Evolutionary conservation across 768 basidiomycete genomes (phyloP), one percentile per base, ranked within the genome.

Genomic region (Russula virescens): DNA sequence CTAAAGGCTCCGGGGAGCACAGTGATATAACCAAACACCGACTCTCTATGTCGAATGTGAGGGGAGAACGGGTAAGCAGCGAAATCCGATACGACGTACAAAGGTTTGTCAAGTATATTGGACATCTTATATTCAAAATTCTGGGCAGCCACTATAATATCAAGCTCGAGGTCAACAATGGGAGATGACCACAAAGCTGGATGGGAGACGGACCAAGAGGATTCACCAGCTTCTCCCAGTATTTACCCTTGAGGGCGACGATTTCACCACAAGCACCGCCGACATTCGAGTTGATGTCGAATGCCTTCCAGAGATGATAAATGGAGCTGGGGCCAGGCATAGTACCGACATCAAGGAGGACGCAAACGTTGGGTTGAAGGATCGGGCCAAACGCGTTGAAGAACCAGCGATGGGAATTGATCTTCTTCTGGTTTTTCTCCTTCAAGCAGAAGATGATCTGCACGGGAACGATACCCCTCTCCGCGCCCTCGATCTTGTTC

Each of bases 261-360:
- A 96, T 95, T 77, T 96, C 94, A n/a, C 94, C 94, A 69, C 94
- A 97, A 19, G 94, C 94, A 18, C 94, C 91, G 1, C 89, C 91
- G 18, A 94, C 91, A 69, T 91, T 91, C 21, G 88, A 89, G 71
- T 92, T 92, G 73, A 92, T 88, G 69, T 94, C 91, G 67, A 97
- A 96, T 7, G 92, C 90, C 74, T 95, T 95, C 93, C 94, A 95
- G 3, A 95, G 76, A 69, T 94, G 93, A 73, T 96, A 96, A 63
- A 96, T 91, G 11, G 84, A 85, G 56, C 88, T 93, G 10, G 91
- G 87, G 4, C 91, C 92, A 0, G 94, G 94, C 81, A 85, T 86
- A 0, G 86, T 88, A 19, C 86, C 86, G 46, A 96, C 94, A 68
- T 96, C 94, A 28, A 97, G 83, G 16, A 97, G 81, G 11, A 96